Evolutionary conservation across 805 yeast genomes (phyloP).

Genomic region (Clavispora phyllophila): DNA sequence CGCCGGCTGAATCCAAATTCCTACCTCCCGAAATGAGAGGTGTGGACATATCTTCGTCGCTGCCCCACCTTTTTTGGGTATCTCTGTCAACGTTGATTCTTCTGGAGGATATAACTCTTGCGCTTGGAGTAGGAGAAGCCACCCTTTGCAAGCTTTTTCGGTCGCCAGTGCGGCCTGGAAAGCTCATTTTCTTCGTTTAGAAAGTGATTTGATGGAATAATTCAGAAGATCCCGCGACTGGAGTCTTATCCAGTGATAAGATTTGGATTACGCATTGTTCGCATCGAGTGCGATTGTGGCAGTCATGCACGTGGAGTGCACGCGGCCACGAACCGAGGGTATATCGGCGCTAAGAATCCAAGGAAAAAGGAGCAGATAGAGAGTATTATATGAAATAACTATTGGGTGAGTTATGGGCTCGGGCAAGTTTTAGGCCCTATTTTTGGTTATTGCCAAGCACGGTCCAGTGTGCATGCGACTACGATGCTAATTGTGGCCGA

Average conservation of each 20-base stretch:
- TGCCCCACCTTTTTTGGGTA: background rate
- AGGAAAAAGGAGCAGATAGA: no score
- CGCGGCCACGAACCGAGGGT: no score
- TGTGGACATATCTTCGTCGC: background rate
- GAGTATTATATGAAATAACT: no score
- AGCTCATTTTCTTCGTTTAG: background rate
- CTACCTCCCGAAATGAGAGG: background rate
- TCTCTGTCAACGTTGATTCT: constrained; percentile 17
- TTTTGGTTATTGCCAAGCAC: no score
- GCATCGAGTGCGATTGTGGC: background rate
- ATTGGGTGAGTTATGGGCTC: no score
- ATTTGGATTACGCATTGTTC: background rate
- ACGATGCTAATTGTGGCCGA: no score
- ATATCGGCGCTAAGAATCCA: no score
- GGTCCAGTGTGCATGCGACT: no score
- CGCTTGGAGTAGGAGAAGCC: constrained; percentile 4
- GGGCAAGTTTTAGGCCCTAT: no score
- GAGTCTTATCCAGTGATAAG: background rate
- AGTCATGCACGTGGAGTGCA: background rate
- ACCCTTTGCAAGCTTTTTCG: background rate
- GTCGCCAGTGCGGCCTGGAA: no score
- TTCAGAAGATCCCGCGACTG: no score
- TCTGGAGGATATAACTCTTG: constrained; percentile 14
- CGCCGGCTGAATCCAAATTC: background rate
- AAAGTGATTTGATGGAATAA: no score